phyloP scores from a whole-genome alignment of 495 filamentous ascomycete species.

The Hypoxylon trugodes region DNA sequence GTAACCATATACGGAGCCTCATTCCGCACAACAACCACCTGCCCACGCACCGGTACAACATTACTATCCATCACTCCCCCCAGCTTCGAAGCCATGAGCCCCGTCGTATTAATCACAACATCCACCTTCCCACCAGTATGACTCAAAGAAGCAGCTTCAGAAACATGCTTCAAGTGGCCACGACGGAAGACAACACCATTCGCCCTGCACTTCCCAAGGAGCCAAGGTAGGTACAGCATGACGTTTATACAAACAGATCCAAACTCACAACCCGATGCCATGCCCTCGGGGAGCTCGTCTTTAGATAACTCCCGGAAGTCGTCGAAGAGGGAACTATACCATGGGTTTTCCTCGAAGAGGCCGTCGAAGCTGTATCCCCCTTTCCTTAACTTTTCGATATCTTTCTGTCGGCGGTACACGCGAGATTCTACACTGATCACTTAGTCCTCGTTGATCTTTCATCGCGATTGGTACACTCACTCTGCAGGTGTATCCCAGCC shows the following conservation, averaged over 20 bases:
- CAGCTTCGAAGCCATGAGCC: slow-evolving; percentile 73
- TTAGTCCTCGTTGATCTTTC: background rate
- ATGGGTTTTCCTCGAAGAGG: slow-evolving; percentile 74
- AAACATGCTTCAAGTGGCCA: slow-evolving; percentile 70
- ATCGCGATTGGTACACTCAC: slow-evolving; percentile 50
- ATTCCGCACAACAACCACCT: slow-evolving; percentile 90
- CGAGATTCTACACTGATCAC: slow-evolving; percentile 46
- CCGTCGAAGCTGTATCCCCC: slow-evolving; percentile 50
- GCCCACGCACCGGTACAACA: slow-evolving; percentile 82
- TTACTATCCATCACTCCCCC: slow-evolving; percentile 83
- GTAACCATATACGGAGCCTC: slow-evolving; percentile 73
- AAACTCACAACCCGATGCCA: slow-evolving; percentile 75
- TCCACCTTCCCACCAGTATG: slow-evolving; percentile 69
- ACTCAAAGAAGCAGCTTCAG: slow-evolving; percentile 72
- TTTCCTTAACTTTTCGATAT: slow-evolving; percentile 40
- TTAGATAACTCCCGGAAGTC: slow-evolving; percentile 68
- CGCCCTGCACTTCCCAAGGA: slow-evolving; percentile 76
- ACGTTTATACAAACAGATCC: slow-evolving; percentile 92
- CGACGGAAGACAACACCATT: slow-evolving; percentile 72
- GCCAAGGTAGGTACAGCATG: slow-evolving; percentile 85
- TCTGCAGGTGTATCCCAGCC: slow-evolving; percentile 88
- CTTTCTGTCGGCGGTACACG: slow-evolving; percentile 53
- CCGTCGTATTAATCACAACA: slow-evolving; percentile 87
- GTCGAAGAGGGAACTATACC: slow-evolving; percentile 82
- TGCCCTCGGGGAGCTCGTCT: slow-evolving; percentile 64